These are phyloP conservation scores for Pichia nanzhaoensis DNA, from an alignment of 805 yeast genomes.

Conservation along the genomic window DNA sequence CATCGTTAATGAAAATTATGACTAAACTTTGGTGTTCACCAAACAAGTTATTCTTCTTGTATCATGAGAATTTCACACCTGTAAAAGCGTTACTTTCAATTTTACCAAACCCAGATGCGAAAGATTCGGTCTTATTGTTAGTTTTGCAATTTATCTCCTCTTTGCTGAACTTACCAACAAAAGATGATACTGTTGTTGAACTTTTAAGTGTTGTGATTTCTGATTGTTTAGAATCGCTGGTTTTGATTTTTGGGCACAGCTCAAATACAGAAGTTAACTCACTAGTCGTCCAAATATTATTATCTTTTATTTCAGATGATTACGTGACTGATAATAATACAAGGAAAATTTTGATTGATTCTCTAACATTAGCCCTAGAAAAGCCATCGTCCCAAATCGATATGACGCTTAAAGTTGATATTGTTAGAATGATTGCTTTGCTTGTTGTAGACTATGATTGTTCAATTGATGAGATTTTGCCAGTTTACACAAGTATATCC, in stretches of 20 bases:
- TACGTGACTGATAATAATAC: slow-evolving; percentile 51
- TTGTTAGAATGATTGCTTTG: slow-evolving; percentile 50
- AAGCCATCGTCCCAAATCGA: slow-evolving; percentile 49
- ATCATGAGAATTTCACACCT: slow-evolving; percentile 49
- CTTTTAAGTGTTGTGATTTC: slow-evolving; percentile 55
- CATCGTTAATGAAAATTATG: slow-evolving; percentile 65
- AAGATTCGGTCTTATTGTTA: slow-evolving; percentile 55
- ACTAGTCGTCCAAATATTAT: slow-evolving; percentile 44
- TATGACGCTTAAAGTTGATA: slow-evolving; percentile 44
- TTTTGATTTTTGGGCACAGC: slow-evolving; percentile 39
- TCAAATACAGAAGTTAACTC: slow-evolving; percentile 41
- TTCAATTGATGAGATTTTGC: slow-evolving; percentile 40
- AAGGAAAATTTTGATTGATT: slow-evolving; percentile 44
- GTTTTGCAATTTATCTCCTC: slow-evolving; percentile 49
- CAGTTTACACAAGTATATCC: slow-evolving; percentile 24
- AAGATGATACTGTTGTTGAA: slow-evolving; percentile 38
- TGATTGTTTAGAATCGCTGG: slow-evolving; percentile 44
- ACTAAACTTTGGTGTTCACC: slow-evolving; percentile 47
- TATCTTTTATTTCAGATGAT: slow-evolving; percentile 49
- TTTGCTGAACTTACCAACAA: slow-evolving; percentile 35
- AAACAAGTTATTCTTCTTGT: slow-evolving; percentile 44
- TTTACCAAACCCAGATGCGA: slow-evolving; percentile 49
- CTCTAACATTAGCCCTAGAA: slow-evolving; percentile 55
- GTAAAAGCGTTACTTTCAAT: slow-evolving; percentile 49
- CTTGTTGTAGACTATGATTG: slow-evolving; percentile 50